Conservation (phyloP, 441 rosid genomes). For the Corymbia citriodora region DNA sequence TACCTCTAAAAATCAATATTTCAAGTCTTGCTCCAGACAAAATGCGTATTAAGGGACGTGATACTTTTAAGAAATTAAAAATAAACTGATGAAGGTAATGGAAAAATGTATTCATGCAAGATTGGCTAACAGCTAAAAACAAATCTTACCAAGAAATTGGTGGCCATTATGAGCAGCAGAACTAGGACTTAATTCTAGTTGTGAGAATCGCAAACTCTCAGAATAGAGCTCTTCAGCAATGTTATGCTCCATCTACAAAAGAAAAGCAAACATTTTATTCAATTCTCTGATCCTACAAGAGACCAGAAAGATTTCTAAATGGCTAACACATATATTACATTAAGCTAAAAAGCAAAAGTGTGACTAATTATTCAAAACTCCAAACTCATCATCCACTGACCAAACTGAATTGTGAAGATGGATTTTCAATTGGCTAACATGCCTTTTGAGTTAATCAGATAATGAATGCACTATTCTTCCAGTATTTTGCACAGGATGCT, state of each 20-base stretch:
- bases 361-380: background rate
- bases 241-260: constrained; percentile 33
- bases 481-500: background rate
- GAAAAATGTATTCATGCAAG: background rate
- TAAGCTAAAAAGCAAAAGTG: background rate
- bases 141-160: background rate
- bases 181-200: constrained; percentile 5
- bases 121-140: background rate
- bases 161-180: constrained; percentile 6
- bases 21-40: background rate
- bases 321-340: background rate
- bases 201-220: constrained; percentile 31
- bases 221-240: constrained; percentile 42
- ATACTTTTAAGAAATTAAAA: background rate
- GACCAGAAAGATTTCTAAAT: background rate
- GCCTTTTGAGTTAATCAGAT: background rate
- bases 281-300: background rate
- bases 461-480: background rate
- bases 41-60: background rate
- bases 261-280: background rate
- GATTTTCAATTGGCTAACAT: background rate
- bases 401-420: background rate
- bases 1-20: background rate
- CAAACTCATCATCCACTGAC: background rate
- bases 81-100: background rate